Evolutionary conservation across 2,329 filamentous ascomycete species (phyloP).

Genomic region (Intubia oerlemansii): DNA sequence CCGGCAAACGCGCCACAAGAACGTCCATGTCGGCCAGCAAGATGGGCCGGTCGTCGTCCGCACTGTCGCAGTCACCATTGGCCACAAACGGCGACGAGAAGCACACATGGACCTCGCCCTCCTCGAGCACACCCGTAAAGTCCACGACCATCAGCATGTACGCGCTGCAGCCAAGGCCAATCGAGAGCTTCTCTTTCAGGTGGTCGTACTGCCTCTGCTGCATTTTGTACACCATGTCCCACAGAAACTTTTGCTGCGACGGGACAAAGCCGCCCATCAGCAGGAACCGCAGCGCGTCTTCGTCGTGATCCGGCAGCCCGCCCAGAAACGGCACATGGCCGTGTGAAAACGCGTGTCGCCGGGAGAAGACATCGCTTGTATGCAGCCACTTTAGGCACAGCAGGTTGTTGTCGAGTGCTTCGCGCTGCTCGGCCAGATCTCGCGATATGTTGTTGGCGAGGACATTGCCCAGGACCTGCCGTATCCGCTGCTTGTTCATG

Average conservation of each 20-base stretch:
- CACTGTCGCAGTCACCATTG: constrained; percentile 12
- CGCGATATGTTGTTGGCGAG: constrained; percentile 26
- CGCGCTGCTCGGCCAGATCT: constrained; percentile 29
- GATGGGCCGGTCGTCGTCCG: constrained; percentile 23
- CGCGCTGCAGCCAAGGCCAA: constrained; percentile 38
- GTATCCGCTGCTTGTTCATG: constrained; percentile 21
- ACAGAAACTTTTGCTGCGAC: constrained; percentile 23
- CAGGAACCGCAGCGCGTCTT: constrained; percentile 32
- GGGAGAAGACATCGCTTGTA: too few species aligned
- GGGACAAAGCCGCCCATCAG: constrained; percentile 39
- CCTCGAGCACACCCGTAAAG: constrained; percentile 34
- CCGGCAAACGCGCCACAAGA: constrained; percentile 47
- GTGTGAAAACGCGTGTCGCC: too few species aligned
- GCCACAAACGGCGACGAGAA: constrained; percentile 44
- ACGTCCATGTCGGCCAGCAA: constrained; percentile 35
- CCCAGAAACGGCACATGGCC: constrained; percentile 20
- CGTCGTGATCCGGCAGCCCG: constrained; percentile 25
- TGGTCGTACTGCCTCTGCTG: constrained; percentile 29
- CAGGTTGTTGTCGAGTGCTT: constrained; percentile 22
- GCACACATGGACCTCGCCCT: constrained; percentile 44
- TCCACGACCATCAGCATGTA: constrained; percentile 48
- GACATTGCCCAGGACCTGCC: constrained; percentile 23
- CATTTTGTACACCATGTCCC: constrained; percentile 22
- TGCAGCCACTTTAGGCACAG: constrained; percentile 11
- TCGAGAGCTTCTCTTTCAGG: constrained; percentile 33